phyloP scores from a whole-genome alignment of 2,329 filamentous ascomycete species.

The Epichloe brachyelytri region DNA sequence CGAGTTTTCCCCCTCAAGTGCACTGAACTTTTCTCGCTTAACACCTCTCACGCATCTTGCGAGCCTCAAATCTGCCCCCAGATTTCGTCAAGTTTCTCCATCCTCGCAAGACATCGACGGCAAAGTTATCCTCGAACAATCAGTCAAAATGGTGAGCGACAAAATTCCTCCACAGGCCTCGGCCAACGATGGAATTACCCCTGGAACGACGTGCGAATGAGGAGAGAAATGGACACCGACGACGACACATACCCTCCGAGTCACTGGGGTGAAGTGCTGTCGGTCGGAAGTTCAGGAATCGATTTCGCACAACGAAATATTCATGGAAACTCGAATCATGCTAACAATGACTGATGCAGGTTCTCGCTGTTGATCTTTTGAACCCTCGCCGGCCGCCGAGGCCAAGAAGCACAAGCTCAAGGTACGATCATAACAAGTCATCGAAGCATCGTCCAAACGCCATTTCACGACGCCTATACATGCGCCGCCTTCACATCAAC shows the following conservation, averaged over 20 bases:
- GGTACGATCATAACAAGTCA: slow-evolving; percentile 41
- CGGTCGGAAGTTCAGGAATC: slow-evolving; percentile 4
- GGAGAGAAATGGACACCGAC: not conserved
- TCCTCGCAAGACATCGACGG: slow-evolving; percentile 33
- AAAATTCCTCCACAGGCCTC: slow-evolving; percentile 8
- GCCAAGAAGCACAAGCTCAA: slow-evolving; percentile 99
- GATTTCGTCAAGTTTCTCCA: slow-evolving; percentile 38
- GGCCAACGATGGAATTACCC: slow-evolving; percentile 9
- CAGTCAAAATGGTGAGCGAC: slow-evolving; percentile 58
- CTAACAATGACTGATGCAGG: slow-evolving; percentile 49
- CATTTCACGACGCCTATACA: slow-evolving; percentile 5
- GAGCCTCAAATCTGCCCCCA: slow-evolving; percentile 42
- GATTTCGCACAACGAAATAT: not conserved
- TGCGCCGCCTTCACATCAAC: not conserved
- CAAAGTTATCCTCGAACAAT: slow-evolving; percentile 29
- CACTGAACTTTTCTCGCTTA: slow-evolving; percentile 37
- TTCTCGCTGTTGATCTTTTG: slow-evolving; percentile 99
- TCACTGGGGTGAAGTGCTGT: slow-evolving; percentile 9
- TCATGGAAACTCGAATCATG: slow-evolving; percentile 14
- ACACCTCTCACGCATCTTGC: slow-evolving; percentile 33
- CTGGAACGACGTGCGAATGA: slow-evolving; percentile 7
- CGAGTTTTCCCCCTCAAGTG: slow-evolving; percentile 20
- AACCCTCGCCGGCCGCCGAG: slow-evolving; percentile 96
- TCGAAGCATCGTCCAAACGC: slow-evolving; percentile 6
- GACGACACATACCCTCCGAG: slow-evolving; percentile 10